Evolutionary conservation across 176 grass and related monocot genomes (phyloP).

Genomic region (Paspalum vaginatum): DNA sequence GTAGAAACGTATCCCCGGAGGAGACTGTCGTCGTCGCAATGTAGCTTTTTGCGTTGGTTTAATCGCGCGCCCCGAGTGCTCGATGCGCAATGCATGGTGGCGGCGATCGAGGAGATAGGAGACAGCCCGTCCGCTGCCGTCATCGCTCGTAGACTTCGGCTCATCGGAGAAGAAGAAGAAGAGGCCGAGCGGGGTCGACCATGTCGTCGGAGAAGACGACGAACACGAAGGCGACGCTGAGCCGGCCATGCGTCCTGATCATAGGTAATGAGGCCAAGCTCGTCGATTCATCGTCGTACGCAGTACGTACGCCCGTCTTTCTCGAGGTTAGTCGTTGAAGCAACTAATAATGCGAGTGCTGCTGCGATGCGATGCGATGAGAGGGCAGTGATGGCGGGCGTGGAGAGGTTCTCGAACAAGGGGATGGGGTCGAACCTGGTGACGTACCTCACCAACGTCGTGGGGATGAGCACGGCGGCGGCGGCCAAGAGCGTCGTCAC

Average conservation of each 20-base stretch:
- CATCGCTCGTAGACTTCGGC: neutral
- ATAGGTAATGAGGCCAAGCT: slow-evolving; percentile 52
- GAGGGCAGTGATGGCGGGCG: slow-evolving; percentile 79
- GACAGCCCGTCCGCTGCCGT: neutral
- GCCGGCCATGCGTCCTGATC: slow-evolving; percentile 71
- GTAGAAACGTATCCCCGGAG: slow-evolving; percentile 21
- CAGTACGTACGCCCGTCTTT: neutral
- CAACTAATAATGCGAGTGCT: neutral
- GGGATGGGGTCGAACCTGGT: slow-evolving; percentile 91
- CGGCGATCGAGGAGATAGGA: neutral
- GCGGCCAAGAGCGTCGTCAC: slow-evolving; percentile 79
- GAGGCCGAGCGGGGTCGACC: neutral
- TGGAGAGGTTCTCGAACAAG: slow-evolving; percentile 88
- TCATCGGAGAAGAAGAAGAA: neutral
- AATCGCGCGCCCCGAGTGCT: neutral
- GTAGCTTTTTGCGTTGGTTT: neutral
- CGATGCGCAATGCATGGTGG: slow-evolving; percentile 31
- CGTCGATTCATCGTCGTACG: neutral
- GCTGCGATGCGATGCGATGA: neutral
- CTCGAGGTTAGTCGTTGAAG: neutral
- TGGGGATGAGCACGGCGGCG: slow-evolving; percentile 80
- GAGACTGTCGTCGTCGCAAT: neutral
- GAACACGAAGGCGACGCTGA: slow-evolving; percentile 44
- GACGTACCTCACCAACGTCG: slow-evolving; percentile 74
- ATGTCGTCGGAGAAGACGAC: slow-evolving; percentile 36